These are phyloP conservation scores for Ustulina deusta DNA, from an alignment of 2,329 filamentous ascomycete species.

Conservation along the genomic window DNA sequence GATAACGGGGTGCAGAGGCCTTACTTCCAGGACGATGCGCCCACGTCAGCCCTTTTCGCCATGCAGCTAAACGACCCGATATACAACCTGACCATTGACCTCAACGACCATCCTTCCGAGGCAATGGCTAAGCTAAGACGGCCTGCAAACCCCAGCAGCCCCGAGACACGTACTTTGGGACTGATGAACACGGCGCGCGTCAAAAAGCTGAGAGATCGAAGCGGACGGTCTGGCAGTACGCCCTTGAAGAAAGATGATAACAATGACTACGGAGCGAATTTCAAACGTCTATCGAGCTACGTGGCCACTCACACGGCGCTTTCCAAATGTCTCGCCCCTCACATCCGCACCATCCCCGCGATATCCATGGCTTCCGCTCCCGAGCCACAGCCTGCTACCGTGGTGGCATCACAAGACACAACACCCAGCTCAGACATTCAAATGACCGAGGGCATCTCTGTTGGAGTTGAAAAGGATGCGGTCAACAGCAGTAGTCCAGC, in stretches of 20 bases:
- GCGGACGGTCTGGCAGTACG: not conserved
- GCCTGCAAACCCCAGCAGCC: not conserved
- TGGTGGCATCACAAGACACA: too few relatives aligned
- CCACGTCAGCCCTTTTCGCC: constrained; percentile 22
- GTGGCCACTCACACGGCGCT: not conserved
- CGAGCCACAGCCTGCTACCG: too few relatives aligned
- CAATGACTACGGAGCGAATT: constrained; percentile 18
- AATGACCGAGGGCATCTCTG: too few relatives aligned
- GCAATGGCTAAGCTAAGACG: not conserved
- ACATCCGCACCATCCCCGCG: constrained; percentile 5
- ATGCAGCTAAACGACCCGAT: constrained; percentile 27
- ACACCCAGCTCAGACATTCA: too few relatives aligned
- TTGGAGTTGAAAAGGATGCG: too few relatives aligned
- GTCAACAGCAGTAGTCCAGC: constrained; percentile 2
- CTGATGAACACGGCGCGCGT: not conserved
- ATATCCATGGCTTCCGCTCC: not conserved
- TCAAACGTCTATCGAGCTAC: constrained; percentile 4
- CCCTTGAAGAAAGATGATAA: constrained; percentile 17
- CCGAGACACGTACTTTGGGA: constrained; percentile 3
- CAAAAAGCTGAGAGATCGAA: not conserved
- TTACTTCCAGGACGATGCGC: constrained; percentile 3
- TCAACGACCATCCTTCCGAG: not conserved
- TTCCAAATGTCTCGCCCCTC: constrained; percentile 1
- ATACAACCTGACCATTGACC: constrained; percentile 17
- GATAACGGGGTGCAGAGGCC: too few relatives aligned